Percentiles rank a stretch among this genome's conserved stretches.
phyloP scores from a whole-genome alignment of 352 stramenopile species.

The Achlya hypogyna region DNA sequence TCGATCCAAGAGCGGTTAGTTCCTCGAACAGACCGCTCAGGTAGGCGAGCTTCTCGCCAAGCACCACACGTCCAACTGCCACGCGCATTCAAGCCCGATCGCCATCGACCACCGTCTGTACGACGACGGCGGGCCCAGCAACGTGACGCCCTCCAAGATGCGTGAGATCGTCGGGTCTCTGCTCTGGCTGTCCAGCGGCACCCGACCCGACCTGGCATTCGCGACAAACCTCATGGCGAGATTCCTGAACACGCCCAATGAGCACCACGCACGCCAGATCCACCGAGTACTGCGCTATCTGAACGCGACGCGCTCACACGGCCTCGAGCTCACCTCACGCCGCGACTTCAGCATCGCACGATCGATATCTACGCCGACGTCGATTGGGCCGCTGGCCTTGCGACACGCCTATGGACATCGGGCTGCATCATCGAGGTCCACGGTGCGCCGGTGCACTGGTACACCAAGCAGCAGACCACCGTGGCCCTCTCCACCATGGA shows the following conservation, averaged over 20 bases:
- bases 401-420: conserved; percentile 6
- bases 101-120: not conserved
- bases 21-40: conserved; percentile 22
- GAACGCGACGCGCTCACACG: not conserved
- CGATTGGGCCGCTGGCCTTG: conserved; percentile 17
- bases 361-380: conserved; percentile 5
- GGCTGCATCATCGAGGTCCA: conserved; percentile 16
- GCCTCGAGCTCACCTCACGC: not conserved
- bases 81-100: not conserved
- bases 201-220: conserved; percentile 24
- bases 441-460: conserved; percentile 2
- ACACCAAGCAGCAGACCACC: not conserved
- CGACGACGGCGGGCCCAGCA: not conserved
- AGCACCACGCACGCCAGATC: not conserved
- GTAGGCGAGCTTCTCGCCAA: conserved; percentile 24
- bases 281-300: conserved; percentile 1
- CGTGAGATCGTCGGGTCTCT: conserved; percentile 26
- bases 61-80: conserved; percentile 2
- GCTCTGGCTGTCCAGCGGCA: conserved; percentile 27
- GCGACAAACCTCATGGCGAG: not conserved
- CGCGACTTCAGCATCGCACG: not conserved
- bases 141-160: not conserved
- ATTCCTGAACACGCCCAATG: not conserved
- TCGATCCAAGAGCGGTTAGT: not conserved
- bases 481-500: conserved; percentile 21